Conservation (phyloP, 208 protist genomes). For the Wallacemonas sp. region DNA sequence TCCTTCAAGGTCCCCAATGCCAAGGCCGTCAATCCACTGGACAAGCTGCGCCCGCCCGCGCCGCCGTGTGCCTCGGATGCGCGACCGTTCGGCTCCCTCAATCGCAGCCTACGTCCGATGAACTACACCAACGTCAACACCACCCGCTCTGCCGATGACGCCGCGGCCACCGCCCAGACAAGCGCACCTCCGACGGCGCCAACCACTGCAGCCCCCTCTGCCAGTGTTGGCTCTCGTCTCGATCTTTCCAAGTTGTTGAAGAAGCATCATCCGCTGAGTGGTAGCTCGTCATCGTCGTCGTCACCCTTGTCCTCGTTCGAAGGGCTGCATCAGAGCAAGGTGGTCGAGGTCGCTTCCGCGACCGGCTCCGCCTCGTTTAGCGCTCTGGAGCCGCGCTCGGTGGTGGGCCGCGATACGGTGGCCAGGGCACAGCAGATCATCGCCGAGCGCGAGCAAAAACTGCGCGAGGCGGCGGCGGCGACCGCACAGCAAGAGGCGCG, state of each 20-base stretch:
- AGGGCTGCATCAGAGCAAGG: no score
- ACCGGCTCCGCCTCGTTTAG: not conserved
- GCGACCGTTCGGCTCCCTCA: conserved; percentile 55
- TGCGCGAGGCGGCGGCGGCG: not conserved
- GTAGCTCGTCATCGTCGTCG: no score
- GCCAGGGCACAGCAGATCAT: conserved; percentile 39
- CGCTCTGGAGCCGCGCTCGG: not conserved
- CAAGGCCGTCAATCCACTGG: conserved; percentile 35
- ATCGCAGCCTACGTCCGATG: conserved; percentile 31
- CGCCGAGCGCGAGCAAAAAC: conserved; percentile 17
- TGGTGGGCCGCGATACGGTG: conserved; percentile 20
- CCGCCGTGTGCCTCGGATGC: conserved; percentile 59
- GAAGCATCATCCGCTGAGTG: not conserved
- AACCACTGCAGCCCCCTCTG: not conserved
- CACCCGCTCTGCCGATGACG: not conserved
- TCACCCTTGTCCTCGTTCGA: no score
- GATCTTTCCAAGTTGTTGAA: conserved; percentile 22
- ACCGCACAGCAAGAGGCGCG: conserved; percentile 1
- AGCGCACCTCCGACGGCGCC: not conserved
- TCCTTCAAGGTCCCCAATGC: conserved; percentile 2
- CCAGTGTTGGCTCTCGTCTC: conserved; percentile 9
- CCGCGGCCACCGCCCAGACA: not conserved
- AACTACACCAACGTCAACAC: conserved; percentile 48
- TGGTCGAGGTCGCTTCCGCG: not conserved
- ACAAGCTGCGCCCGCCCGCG: conserved; percentile 37